Evolutionary conservation across 306 rosid genomes (phyloP).

Genomic region (cucumber (Cucumis sativus)): Cucumber_9930_V3 NC_026660.2:15320001-15320500

Average conservation of each 20-base stretch:
- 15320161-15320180: constrained; percentile 56
- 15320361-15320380: not conserved
- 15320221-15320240: not conserved
- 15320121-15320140: not conserved
- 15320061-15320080: not conserved
- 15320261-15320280: no score
- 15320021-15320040: constrained; percentile 71
- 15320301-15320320: not conserved
- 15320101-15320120: not conserved
- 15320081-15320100: not conserved
- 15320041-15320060: constrained; percentile 36
- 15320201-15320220: not conserved
- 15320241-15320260: no score
- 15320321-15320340: not conserved
- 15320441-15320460: constrained; percentile 46
- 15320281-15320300: not conserved
- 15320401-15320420: not conserved
- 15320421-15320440: not conserved
- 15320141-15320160: constrained; percentile 57
- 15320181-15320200: constrained; percentile 40
- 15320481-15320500: constrained; percentile 28
- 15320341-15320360: not conserved
- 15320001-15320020: constrained; percentile 64
- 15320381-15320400: not conserved
- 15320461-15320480: constrained; percentile 31